phyloP scores from a whole-genome alignment of 2,329 filamentous ascomycete genomes.

The Cytospora piceicola region DNA sequence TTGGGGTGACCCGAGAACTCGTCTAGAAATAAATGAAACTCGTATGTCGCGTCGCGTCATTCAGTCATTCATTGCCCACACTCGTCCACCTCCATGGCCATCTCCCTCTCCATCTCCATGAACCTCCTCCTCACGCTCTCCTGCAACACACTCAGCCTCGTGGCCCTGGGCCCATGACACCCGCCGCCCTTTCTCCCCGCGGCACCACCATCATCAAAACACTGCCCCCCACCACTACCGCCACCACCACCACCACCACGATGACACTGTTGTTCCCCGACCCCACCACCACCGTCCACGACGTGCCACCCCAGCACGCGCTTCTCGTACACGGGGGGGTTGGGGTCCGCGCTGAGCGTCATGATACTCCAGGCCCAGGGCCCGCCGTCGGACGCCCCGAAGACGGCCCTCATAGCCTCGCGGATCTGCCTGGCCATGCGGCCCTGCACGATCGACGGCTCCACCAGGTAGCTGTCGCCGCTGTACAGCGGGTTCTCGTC shows the following conservation, averaged over 20 bases:
- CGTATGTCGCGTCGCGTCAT: not conserved
- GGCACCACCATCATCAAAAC: not conserved
- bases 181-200: not conserved
- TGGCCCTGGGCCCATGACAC: not conserved
- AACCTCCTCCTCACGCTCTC: constrained; percentile 26
- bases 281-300: not conserved
- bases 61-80: constrained; percentile 1
- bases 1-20: not conserved
- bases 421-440: constrained; percentile 44
- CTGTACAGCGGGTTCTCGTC: constrained; percentile 43
- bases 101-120: constrained; percentile 20
- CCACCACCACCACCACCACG: not conserved
- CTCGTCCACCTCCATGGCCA: constrained; percentile 13
- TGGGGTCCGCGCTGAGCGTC: constrained; percentile 35
- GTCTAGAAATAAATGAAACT: not conserved
- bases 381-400: constrained; percentile 37
- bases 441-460: constrained; percentile 39
- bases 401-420: constrained; percentile 41
- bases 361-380: constrained; percentile 43
- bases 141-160: constrained; percentile 21
- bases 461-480: constrained; percentile 36
- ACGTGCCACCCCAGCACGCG: constrained; percentile 31
- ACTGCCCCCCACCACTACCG: not conserved
- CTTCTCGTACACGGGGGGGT: constrained; percentile 30
- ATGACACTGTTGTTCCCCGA: not conserved